A percentile compares a stretch with the other conserved stretches of the same genome.
Evolutionary conservation across 1,284 basidiomycete genomes (phyloP).

Genomic region (Leccinum pachyderme): DNA sequence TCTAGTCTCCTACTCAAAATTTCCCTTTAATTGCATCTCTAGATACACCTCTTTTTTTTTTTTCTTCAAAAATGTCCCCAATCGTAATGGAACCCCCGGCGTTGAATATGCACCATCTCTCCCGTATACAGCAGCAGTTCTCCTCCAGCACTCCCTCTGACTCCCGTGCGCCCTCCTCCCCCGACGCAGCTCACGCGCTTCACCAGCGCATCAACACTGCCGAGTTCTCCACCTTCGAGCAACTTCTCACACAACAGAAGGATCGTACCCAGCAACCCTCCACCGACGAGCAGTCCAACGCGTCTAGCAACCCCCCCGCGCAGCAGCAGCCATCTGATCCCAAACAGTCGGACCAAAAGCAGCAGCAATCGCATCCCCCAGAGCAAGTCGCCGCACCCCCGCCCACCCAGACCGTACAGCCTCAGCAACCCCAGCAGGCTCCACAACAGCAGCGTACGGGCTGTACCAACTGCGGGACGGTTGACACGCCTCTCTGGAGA

Average conservation of each 20-base stretch:
- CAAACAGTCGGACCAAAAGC: conserved; percentile 16
- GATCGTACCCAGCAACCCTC: conserved; percentile 25
- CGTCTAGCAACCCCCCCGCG: conserved; percentile 10
- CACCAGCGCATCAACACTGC: conserved; percentile 29
- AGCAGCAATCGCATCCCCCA: conserved; percentile 8
- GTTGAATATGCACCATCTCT: conserved; percentile 45
- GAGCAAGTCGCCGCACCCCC: conserved; percentile 21
- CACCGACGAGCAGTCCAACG: conserved; percentile 13
- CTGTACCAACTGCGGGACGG: conserved; percentile 72
- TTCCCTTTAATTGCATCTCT: conserved; percentile 35
- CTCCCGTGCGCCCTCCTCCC: conserved; percentile 27
- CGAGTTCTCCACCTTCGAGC: conserved; percentile 32
- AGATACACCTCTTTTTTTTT: conserved; percentile 20
- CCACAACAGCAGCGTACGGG: conserved; percentile 35
- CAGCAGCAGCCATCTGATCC: conserved; percentile 18
- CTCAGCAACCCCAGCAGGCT: conserved; percentile 26
- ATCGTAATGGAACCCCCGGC: conserved; percentile 47
- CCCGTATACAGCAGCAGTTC: conserved; percentile 42
- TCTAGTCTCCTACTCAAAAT: conserved; percentile 22
- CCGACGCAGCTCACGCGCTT: conserved; percentile 29
- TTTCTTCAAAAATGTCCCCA: conserved; percentile 37
- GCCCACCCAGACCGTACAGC: conserved; percentile 20
- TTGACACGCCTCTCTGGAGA: conserved; percentile 79
- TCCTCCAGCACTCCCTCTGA: conserved; percentile 25
- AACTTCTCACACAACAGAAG: conserved; percentile 30